Evolutionary conservation across 768 basidiomycete species (phyloP).

Genomic region (Infundibulicybe gibba): DNA sequence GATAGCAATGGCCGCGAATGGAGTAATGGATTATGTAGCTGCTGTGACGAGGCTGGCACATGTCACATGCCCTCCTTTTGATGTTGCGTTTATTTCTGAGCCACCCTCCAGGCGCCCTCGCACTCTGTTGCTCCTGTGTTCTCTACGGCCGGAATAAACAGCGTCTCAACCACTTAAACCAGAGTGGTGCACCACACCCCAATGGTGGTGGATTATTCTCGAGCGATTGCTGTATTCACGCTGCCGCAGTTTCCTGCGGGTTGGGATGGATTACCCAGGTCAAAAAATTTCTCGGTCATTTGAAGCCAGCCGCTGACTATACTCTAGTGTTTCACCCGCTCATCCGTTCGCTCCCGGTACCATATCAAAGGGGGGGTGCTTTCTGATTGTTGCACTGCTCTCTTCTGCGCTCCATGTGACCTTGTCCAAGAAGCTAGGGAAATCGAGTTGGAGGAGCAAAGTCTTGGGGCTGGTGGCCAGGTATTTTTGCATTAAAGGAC

Average conservation of each 20-base stretch:
- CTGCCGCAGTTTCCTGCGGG: constrained; percentile 14
- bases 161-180: constrained; percentile 26
- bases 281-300: neutral
- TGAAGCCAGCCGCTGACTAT: neutral
- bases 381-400: constrained; percentile 26
- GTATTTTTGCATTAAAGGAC: too few species aligned
- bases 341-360: constrained; percentile 29
- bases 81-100: neutral
- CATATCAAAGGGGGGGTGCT: constrained; percentile 28
- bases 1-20: constrained; percentile 21
- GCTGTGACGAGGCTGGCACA: constrained; percentile 14
- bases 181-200: constrained; percentile 28
- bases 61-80: constrained; percentile 10
- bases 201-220: constrained; percentile 23
- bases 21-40: constrained; percentile 21
- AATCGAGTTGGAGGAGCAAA: constrained; percentile 36
- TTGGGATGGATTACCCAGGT: constrained; percentile 31
- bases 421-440: constrained; percentile 40
- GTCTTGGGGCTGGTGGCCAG: too few species aligned
- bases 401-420: constrained; percentile 36
- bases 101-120: constrained; percentile 15
- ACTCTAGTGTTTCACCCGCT: constrained; percentile 11
- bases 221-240: constrained; percentile 25
- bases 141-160: constrained; percentile 31
- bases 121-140: constrained; percentile 35